These are phyloP conservation scores for Glarea lozoyensis DNA, from an alignment of 495 filamentous ascomycete genomes.

Conservation along the genomic window DNA sequence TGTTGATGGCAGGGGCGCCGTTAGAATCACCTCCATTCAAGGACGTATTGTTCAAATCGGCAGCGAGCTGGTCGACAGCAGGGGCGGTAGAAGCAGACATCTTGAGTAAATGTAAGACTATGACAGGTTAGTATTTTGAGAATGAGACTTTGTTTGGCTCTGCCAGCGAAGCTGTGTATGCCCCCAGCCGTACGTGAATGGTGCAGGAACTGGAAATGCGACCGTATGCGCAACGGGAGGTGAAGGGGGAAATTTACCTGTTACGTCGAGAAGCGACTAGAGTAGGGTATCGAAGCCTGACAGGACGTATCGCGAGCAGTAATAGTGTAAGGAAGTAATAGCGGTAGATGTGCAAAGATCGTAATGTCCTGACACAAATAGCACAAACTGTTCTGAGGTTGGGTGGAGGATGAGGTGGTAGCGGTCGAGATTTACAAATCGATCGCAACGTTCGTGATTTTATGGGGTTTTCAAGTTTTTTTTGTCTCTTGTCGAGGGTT, in stretches of 20 bases:
- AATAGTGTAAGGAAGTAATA: conserved; percentile 8
- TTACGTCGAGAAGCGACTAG: conserved; percentile 10
- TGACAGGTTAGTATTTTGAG: conserved; percentile 8
- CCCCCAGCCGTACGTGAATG: background rate
- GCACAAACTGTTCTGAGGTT: conserved; percentile 7
- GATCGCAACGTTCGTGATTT: conserved; percentile 21
- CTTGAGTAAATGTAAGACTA: conserved; percentile 21
- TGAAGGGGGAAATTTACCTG: conserved; percentile 1
- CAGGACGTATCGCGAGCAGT: conserved; percentile 4
- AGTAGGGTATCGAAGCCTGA: too few species aligned
- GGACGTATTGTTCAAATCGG: conserved; percentile 50
- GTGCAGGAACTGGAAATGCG: conserved; percentile 1
- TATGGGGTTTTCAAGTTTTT: conserved; percentile 45
- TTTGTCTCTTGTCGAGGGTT: conserved; percentile 38
- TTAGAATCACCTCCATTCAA: conserved; percentile 55
- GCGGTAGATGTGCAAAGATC: conserved; percentile 12
- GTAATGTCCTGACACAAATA: conserved; percentile 11
- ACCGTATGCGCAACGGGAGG: background rate
- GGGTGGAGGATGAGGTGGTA: conserved; percentile 21
- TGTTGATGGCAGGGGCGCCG: conserved; percentile 54
- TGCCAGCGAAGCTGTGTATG: background rate
- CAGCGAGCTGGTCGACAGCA: conserved; percentile 64
- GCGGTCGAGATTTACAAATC: conserved; percentile 18
- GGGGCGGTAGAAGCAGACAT: conserved; percentile 58
- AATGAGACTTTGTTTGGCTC: too few species aligned